These are phyloP conservation scores for Dryadomyces quercus-mongolicae DNA, from an alignment of 2,329 filamentous ascomycete species.

Conservation along the genomic window DNA sequence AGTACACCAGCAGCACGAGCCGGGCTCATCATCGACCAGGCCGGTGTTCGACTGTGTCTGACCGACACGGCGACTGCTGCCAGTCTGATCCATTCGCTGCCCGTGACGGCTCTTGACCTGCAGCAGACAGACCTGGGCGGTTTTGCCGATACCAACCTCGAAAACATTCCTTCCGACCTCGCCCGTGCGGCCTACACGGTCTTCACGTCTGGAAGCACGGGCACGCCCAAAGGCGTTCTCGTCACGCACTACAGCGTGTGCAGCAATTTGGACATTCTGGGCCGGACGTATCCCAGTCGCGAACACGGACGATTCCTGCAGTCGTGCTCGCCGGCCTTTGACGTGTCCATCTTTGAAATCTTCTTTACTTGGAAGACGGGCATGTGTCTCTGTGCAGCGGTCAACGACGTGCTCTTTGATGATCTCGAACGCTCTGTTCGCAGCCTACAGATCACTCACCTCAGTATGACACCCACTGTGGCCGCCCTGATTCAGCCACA, in stretches of 20 bases:
- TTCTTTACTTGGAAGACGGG: slow-evolving; percentile 73
- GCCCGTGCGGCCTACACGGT: slow-evolving; percentile 60
- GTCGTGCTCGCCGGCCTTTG: slow-evolving; percentile 73
- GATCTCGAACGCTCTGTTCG: slow-evolving; percentile 60
- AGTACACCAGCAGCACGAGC: slow-evolving; percentile 54
- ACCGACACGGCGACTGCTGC: slow-evolving; percentile 8
- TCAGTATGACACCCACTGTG: slow-evolving; percentile 78
- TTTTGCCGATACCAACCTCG: slow-evolving; percentile 14
- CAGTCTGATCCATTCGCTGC: neutral
- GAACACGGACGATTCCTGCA: slow-evolving; percentile 55
- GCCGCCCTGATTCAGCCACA: slow-evolving; percentile 59
- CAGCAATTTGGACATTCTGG: slow-evolving; percentile 60
- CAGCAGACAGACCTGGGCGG: slow-evolving; percentile 14
- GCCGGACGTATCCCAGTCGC: slow-evolving; percentile 49
- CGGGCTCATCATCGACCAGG: slow-evolving; percentile 48
- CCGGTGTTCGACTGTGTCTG: slow-evolving; percentile 35
- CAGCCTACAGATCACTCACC: slow-evolving; percentile 55
- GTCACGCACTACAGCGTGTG: slow-evolving; percentile 65
- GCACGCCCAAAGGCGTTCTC: slow-evolving; percentile 66
- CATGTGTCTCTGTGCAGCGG: slow-evolving; percentile 65
- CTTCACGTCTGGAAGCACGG: slow-evolving; percentile 76
- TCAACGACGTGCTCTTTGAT: slow-evolving; percentile 60
- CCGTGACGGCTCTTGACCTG: slow-evolving; percentile 20
- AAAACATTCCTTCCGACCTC: slow-evolving; percentile 26
- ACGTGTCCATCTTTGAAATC: slow-evolving; percentile 83